Conservation (phyloP, 2,329 filamentous ascomycete genomes). For the Aspergillus aculeatus region DNA sequence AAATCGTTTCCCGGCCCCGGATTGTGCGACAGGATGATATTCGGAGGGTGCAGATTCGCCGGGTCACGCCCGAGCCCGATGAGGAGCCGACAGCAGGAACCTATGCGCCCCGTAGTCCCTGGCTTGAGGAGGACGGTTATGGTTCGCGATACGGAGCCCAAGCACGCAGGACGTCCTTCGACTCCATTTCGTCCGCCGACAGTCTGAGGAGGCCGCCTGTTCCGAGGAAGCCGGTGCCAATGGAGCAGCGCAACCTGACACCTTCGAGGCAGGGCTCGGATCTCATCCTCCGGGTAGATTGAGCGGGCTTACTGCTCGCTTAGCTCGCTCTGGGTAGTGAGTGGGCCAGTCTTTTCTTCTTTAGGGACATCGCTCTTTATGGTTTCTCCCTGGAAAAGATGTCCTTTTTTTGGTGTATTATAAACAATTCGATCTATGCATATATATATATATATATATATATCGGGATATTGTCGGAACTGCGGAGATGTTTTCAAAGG, state of each 20-base stretch:
- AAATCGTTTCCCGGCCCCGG: constrained; percentile 34
- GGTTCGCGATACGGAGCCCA: neutral
- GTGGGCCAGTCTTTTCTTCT: neutral
- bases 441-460: neutral
- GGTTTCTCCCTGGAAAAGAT: neutral
- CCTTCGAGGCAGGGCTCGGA: constrained; percentile 32
- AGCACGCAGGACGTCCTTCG: constrained; percentile 5
- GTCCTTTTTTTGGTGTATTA: neutral
- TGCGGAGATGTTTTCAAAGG: neutral
- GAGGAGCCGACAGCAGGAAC: constrained; percentile 23
- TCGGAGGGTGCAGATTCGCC: constrained; percentile 32
- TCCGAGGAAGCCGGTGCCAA: constrained; percentile 23
- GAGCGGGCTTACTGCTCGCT: neutral
- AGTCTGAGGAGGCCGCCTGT: constrained; percentile 15
- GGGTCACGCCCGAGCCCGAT: constrained; percentile 25
- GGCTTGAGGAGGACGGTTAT: constrained; percentile 21
- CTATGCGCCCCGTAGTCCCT: constrained; percentile 33
- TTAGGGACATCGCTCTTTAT: constrained; percentile 1
- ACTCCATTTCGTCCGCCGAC: constrained; percentile 8
- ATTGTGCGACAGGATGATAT: constrained; percentile 34
- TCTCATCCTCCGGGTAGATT: constrained; percentile 35
- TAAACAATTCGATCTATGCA: neutral
- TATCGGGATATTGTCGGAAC: neutral
- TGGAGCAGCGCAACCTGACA: constrained; percentile 32
- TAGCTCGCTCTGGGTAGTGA: neutral